phyloP scores from a whole-genome alignment of 805 yeast species.

The Saturnispora hagleri region DNA sequence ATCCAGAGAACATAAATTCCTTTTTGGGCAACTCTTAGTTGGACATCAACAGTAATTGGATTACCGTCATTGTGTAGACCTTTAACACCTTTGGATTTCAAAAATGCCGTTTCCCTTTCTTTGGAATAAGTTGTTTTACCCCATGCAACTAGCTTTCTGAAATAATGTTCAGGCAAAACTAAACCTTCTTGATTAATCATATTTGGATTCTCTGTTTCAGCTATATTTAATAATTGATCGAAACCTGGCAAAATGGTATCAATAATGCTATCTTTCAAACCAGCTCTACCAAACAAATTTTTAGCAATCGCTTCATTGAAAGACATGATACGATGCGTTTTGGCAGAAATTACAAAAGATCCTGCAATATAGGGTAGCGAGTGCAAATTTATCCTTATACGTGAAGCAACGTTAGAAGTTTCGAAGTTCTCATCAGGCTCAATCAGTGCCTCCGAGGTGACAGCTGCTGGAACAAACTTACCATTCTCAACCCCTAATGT shows the following conservation, averaged over 20 bases:
- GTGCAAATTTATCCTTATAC: conserved; percentile 55
- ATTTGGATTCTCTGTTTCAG: conserved; percentile 33
- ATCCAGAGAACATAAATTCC: conserved; percentile 71
- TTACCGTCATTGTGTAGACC: conserved; percentile 69
- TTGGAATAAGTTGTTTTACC: conserved; percentile 20
- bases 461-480: conserved; percentile 62
- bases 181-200: conserved; percentile 47
- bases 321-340: conserved; percentile 45
- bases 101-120: conserved; percentile 43
- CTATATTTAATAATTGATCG: conserved; percentile 34
- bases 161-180: conserved; percentile 86
- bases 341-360: conserved; percentile 56
- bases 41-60: conserved; percentile 61
- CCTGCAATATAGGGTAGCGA: conserved; percentile 85
- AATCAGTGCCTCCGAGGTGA: conserved; percentile 51
- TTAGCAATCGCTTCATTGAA: conserved; percentile 72
- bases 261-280: conserved; percentile 40
- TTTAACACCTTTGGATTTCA: conserved; percentile 55
- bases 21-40: conserved; percentile 57
- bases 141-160: conserved; percentile 56
- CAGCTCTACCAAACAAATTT: conserved; percentile 64
- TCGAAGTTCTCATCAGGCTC: conserved; percentile 27
- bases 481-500: conserved; percentile 35
- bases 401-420: conserved; percentile 12
- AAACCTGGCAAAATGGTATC: conserved; percentile 58